Conservation (phyloP, 176 grass and related monocot genomes). For the Carex littledalei region DNA sequence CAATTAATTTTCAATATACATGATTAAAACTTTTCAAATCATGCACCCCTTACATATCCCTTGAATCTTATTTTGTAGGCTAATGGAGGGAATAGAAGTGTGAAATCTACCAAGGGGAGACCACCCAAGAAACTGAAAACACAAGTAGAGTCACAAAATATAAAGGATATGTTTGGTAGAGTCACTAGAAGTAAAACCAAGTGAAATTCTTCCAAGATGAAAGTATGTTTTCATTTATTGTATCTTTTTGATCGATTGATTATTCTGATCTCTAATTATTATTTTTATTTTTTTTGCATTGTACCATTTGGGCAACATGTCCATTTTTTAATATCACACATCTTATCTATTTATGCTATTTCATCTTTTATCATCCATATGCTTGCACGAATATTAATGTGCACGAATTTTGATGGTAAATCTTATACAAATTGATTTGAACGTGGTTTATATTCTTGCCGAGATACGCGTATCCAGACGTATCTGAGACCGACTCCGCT, state of each 20-base stretch:
- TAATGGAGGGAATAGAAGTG: constrained; percentile 26
- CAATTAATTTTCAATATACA: no score
- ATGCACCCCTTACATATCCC: background rate
- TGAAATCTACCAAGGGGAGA: constrained; percentile 48
- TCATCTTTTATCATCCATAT: background rate
- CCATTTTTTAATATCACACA: background rate
- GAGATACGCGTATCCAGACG: no score
- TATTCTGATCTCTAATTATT: background rate
- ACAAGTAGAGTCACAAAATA: constrained; percentile 69
- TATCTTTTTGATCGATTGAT: background rate
- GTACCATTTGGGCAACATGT: background rate
- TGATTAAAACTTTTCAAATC: no score
- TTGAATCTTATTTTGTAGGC: constrained; percentile 24
- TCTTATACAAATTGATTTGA: no score
- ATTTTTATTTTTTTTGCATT: no score
- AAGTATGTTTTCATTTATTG: background rate
- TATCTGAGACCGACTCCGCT: no score
- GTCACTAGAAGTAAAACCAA: constrained; percentile 51
- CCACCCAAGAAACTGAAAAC: constrained; percentile 61
- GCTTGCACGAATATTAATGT: no score
- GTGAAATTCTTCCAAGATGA: constrained; percentile 1
- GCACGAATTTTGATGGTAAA: no score
- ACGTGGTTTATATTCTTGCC: no score
- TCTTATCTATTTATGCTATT: background rate
- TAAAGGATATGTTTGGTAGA: constrained; percentile 88